A percentile compares a stretch with the other conserved stretches of the same genome.
These are phyloP conservation scores for Blumeriella jaapii DNA, from an alignment of 2,329 filamentous ascomycete species.

Conservation along the genomic window DNA sequence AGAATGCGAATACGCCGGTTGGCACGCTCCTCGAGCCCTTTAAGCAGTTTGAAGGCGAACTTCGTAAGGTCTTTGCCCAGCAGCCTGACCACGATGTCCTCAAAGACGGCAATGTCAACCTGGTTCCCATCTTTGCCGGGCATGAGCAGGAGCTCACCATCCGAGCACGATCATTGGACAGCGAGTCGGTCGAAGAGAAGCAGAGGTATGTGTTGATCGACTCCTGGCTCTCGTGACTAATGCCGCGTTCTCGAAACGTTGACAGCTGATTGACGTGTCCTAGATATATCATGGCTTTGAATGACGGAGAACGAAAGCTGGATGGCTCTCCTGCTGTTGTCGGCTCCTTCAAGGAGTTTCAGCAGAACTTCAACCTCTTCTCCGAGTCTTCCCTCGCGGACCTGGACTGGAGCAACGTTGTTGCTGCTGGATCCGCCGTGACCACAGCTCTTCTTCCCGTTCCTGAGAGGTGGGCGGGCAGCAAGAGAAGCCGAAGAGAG, in stretches of 20 bases:
- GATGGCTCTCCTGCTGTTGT: slow-evolving; percentile 59
- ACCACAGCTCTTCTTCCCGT: slow-evolving; percentile 68
- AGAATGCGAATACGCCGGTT: slow-evolving; percentile 42
- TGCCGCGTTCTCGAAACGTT: not conserved
- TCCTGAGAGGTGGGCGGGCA: slow-evolving; percentile 46
- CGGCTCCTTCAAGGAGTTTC: slow-evolving; percentile 55
- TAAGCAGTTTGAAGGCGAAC: slow-evolving; percentile 52
- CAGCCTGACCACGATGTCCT: slow-evolving; percentile 47
- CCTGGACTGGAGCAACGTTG: slow-evolving; percentile 71
- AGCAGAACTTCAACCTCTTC: slow-evolving; percentile 70
- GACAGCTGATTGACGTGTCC: not conserved
- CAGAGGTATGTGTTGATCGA: slow-evolving; percentile 28
- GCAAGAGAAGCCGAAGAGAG: slow-evolving; percentile 51
- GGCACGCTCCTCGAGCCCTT: slow-evolving; percentile 51
- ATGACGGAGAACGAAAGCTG: slow-evolving; percentile 46
- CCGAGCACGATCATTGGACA: slow-evolving; percentile 45
- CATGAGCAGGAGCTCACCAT: slow-evolving; percentile 46
- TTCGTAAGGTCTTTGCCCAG: slow-evolving; percentile 60
- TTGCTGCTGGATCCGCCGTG: slow-evolving; percentile 71
- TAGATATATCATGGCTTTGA: slow-evolving; percentile 56
- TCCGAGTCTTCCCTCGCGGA: slow-evolving; percentile 67
- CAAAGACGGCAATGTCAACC: slow-evolving; percentile 46
- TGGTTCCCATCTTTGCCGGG: slow-evolving; percentile 53
- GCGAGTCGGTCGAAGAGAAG: slow-evolving; percentile 48
- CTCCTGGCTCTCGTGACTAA: not conserved